Percentiles rank a stretch among this genome's conserved stretches.
Conservation (phyloP, 768 basidiomycete genomes). For the Tylopilus sp. region DNA sequence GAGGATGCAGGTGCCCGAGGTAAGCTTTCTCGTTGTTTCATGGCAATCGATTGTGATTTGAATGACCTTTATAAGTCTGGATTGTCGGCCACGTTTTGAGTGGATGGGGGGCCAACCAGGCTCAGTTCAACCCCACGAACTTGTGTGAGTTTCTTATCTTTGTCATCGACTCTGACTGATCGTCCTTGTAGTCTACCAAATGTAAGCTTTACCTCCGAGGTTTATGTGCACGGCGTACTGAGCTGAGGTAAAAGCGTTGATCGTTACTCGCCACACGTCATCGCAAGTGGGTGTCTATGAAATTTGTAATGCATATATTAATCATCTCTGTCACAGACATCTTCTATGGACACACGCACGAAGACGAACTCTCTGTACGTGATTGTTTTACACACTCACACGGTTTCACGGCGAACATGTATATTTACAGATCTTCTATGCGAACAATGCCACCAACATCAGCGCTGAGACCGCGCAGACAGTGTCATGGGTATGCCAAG, state of each 20-base stretch:
- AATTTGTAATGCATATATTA: background rate
- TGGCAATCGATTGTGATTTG: background rate
- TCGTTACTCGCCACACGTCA: slow-evolving; percentile 46
- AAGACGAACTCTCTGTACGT: slow-evolving; percentile 60
- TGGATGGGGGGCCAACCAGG: slow-evolving; percentile 44
- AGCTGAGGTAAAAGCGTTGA: slow-evolving; percentile 34
- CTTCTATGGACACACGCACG: slow-evolving; percentile 41
- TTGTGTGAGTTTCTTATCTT: slow-evolving; percentile 36
- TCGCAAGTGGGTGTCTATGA: slow-evolving; percentile 34
- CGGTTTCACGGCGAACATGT: background rate
- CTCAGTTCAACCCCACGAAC: slow-evolving; percentile 41
- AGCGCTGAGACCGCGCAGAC: slow-evolving; percentile 52
- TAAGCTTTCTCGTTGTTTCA: slow-evolving; percentile 3
- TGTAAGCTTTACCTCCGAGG: slow-evolving; percentile 25
- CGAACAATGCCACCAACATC: slow-evolving; percentile 62
- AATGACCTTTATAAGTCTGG: slow-evolving; percentile 35
- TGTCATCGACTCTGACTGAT: background rate
- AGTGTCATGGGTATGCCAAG: slow-evolving; percentile 40
- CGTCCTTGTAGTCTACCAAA: slow-evolving; percentile 40
- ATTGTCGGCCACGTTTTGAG: slow-evolving; percentile 48
- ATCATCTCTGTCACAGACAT: slow-evolving; percentile 60
- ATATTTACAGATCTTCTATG: slow-evolving; percentile 56
- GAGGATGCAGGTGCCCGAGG: slow-evolving; percentile 48
- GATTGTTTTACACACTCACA: background rate
- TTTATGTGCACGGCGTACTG: background rate